phyloP scores from a whole-genome alignment of 169 alveolate genomes.

The Perkinsus chesapeaki region DNA sequence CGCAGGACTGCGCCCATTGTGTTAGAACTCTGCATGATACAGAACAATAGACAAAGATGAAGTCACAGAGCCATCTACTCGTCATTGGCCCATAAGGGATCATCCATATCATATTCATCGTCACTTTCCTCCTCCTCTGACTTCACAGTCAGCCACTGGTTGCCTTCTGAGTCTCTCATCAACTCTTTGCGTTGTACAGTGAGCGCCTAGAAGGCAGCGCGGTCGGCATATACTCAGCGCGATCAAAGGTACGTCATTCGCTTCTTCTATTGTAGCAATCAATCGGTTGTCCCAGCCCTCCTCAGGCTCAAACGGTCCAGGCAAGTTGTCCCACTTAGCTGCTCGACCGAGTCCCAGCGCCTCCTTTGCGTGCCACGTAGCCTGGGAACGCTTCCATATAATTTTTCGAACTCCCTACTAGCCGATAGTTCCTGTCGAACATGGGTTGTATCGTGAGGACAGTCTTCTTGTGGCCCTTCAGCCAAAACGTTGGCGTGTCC shows the following conservation, averaged over 20 bases:
- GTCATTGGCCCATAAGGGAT: neutral
- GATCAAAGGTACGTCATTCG: neutral
- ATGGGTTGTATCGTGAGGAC: neutral
- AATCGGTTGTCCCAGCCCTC: neutral
- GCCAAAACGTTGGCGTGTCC: neutral
- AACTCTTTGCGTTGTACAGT: neutral
- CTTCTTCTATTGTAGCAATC: neutral
- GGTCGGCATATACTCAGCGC: neutral
- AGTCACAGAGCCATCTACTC: neutral
- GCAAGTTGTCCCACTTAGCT: neutral
- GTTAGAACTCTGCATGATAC: neutral
- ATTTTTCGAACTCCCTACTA: neutral
- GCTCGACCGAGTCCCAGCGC: slow-evolving; percentile 8
- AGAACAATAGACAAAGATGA: neutral
- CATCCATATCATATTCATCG: neutral
- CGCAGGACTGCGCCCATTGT: neutral
- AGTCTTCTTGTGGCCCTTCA: neutral
- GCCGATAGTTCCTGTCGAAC: neutral
- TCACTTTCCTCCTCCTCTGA: neutral
- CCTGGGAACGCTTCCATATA: neutral
- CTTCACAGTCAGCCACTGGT: neutral
- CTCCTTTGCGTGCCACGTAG: slow-evolving; percentile 13
- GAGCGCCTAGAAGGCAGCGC: neutral
- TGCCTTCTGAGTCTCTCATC: neutral
- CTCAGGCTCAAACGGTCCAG: neutral